A percentile compares a stretch with the other conserved stretches of the same genome.
Evolutionary conservation across 139 green algal species (phyloP).

Genomic region (Chlorella sp.): DNA sequence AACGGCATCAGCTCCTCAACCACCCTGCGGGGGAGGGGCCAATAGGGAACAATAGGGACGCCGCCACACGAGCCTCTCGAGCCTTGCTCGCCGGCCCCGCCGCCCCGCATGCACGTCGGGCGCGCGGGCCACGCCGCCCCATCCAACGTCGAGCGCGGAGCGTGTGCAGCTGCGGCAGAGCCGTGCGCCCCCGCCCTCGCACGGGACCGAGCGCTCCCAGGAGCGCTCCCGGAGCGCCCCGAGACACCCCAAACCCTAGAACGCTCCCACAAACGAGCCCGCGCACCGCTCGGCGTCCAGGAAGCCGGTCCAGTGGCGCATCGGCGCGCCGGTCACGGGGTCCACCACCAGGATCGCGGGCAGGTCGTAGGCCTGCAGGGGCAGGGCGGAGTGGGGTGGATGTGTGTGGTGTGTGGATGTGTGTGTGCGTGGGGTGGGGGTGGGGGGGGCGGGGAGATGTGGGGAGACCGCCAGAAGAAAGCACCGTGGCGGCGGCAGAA

Average conservation of each 20-base stretch:
- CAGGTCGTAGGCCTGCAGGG: slow-evolving; percentile 27
- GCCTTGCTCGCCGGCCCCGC: neutral
- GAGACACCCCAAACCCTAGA: neutral
- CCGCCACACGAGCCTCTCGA: neutral
- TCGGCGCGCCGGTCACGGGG: slow-evolving; percentile 75
- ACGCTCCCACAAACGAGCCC: too few relatives aligned
- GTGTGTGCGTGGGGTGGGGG: too few relatives aligned
- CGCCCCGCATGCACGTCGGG: neutral
- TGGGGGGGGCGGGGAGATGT: too few relatives aligned
- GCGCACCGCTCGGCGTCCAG: slow-evolving; percentile 64
- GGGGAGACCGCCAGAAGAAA: neutral
- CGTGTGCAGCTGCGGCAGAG: neutral
- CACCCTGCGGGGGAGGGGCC: slow-evolving; percentile 35
- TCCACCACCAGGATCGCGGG: slow-evolving; percentile 75
- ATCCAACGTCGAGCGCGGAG: neutral
- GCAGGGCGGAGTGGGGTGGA: neutral
- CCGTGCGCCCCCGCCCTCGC: neutral
- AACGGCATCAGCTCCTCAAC: slow-evolving; percentile 84
- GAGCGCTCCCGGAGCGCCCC: neutral
- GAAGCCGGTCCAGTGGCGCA: slow-evolving; percentile 70
- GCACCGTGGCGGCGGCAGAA: neutral
- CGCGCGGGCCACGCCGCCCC: neutral
- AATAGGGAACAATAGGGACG: neutral
- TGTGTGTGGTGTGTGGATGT: too few relatives aligned
- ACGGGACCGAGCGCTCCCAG: neutral